Conservation (phyloP, 805 yeast genomes). For the Lipomyces orientalis region DNA sequence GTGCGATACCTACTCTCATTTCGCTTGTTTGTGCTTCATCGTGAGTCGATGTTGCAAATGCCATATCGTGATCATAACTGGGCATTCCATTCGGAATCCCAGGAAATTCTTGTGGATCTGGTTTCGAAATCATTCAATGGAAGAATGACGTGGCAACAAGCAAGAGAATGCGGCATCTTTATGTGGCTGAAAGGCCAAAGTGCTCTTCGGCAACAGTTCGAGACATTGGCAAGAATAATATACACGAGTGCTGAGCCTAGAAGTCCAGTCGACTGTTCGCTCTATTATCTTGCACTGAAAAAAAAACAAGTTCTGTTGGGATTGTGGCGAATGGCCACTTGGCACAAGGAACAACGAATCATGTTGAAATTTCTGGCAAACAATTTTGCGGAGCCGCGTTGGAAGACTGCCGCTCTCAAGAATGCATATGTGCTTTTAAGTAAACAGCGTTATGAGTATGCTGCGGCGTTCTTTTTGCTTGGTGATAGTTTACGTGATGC, state of each 20-base stretch:
- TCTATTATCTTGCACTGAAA: slow-evolving; percentile 76
- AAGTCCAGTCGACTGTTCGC: slow-evolving; percentile 76
- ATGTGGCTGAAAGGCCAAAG: slow-evolving; percentile 65
- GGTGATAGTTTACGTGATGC: slow-evolving; percentile 80
- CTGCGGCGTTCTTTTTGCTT: slow-evolving; percentile 85
- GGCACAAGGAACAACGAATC: slow-evolving; percentile 81
- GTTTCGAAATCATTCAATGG: slow-evolving; percentile 53
- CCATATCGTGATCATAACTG: slow-evolving; percentile 83
- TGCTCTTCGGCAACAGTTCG: slow-evolving; percentile 60
- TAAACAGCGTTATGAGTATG: slow-evolving; percentile 83
- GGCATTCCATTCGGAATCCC: slow-evolving; percentile 85
- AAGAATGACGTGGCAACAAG: slow-evolving; percentile 64
- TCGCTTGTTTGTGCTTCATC: slow-evolving; percentile 52
- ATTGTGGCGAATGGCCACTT: slow-evolving; percentile 78
- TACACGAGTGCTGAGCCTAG: slow-evolving; percentile 60
- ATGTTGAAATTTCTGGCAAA: slow-evolving; percentile 77
- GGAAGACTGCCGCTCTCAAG: slow-evolving; percentile 88
- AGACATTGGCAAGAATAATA: slow-evolving; percentile 72
- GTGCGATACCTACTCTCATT: slow-evolving; percentile 55
- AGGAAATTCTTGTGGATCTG: slow-evolving; percentile 63
- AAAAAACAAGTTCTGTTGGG: slow-evolving; percentile 79
- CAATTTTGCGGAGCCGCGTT: slow-evolving; percentile 74
- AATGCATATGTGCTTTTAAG: slow-evolving; percentile 91
- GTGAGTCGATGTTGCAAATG: slow-evolving; percentile 57
- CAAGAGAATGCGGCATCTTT: slow-evolving; percentile 65